Percentiles rank a stretch among this genome's conserved stretches.
phyloP scores from a whole-genome alignment of 116 monocot species.

The Zostera marina region DNA sequence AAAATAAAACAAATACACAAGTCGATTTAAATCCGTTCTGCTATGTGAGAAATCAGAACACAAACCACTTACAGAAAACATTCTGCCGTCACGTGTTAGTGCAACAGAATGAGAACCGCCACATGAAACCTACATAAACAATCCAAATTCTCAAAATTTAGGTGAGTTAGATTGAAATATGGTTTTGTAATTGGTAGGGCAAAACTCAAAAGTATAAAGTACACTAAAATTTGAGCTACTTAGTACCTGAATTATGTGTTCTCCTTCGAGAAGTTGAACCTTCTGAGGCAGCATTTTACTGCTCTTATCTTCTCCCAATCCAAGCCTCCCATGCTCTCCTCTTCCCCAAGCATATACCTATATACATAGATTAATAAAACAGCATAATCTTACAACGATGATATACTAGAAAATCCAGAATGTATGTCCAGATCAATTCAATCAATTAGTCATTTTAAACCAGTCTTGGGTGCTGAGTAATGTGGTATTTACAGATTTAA shows the following conservation, averaged over 20 bases:
- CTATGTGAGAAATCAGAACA: background rate
- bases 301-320: conserved; percentile 99
- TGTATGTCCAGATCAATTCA: too few species aligned
- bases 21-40: background rate
- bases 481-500: too few species aligned
- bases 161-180: background rate
- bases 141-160: too few species aligned
- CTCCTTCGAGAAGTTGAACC: conserved; percentile 62
- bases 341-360: conserved; percentile 99
- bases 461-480: too few species aligned
- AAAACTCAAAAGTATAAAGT: background rate
- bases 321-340: conserved; percentile 98
- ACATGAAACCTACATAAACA: conserved; percentile 54
- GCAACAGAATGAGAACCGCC: conserved; percentile 99
- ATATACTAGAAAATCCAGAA: too few species aligned
- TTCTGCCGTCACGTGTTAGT: conserved; percentile 66
- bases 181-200: background rate
- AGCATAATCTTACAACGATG: too few species aligned
- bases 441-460: too few species aligned
- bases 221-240: background rate
- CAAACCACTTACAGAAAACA: conserved; percentile 70
- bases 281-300: conserved; percentile 99
- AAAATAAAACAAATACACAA: background rate
- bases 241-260: conserved; percentile 81
- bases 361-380: background rate